Conservation (phyloP, 257 asterid genomes). For the Gardenia jasminoides region DNA sequence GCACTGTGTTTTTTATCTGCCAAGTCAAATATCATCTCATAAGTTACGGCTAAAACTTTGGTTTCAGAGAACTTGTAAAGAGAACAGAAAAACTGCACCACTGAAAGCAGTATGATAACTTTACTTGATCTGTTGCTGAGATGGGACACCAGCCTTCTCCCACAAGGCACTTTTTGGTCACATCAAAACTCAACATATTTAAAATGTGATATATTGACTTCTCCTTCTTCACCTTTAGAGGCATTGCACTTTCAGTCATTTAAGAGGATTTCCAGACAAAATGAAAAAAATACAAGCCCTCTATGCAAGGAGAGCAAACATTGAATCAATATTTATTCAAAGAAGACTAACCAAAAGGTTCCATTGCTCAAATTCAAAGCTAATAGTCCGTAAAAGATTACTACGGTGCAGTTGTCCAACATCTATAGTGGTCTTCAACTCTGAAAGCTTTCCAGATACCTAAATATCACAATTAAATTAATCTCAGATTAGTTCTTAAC, state of each 20-base stretch:
- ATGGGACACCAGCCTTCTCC: constrained; percentile 82
- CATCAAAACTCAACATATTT: constrained; percentile 63
- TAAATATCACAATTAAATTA: constrained; percentile 22
- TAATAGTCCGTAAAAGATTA: constrained; percentile 46
- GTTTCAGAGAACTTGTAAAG: background rate
- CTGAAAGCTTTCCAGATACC: constrained; percentile 64
- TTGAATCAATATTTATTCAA: background rate
- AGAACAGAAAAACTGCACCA: background rate
- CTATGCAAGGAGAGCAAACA: background rate
- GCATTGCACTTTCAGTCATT: constrained; percentile 15
- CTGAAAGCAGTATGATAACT: background rate
- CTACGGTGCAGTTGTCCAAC: constrained; percentile 43
- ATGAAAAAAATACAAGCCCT: background rate
- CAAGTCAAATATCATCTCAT: constrained; percentile 19
- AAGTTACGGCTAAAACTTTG: background rate
- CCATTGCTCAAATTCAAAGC: constrained; percentile 56
- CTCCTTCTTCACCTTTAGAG: constrained; percentile 54
- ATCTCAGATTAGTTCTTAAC: constrained; percentile 3
- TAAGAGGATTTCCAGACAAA: background rate
- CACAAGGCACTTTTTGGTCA: constrained; percentile 62
- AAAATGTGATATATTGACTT: constrained; percentile 49
- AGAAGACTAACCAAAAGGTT: constrained; percentile 48
- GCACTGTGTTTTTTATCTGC: constrained; percentile 49
- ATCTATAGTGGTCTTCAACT: constrained; percentile 57
- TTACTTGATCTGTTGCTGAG: constrained; percentile 53